Evolutionary conservation across 495 filamentous ascomycete species (phyloP), one percentile per base, ranked within the genome.

Genomic region (Massariosphaeria phaeospora): DNA sequence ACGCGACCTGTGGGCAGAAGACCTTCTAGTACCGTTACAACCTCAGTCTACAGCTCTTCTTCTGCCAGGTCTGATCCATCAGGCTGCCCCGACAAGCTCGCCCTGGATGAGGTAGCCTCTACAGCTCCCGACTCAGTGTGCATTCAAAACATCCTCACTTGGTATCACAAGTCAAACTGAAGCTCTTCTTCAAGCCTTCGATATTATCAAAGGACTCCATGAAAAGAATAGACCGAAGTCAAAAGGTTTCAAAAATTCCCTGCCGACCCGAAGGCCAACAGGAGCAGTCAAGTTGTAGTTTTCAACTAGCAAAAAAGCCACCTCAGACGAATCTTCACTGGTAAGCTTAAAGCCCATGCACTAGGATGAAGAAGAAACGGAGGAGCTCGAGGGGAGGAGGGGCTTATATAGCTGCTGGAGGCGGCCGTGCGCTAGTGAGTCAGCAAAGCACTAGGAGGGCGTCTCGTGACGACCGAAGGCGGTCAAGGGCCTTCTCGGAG

Each of bases 291-390:
- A 34, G 31, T 48, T 48, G 31, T 35, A 48, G 30, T 48, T 48
- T 48, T 48, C 30, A 35, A 48, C 31, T 34, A 36, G 45, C 45
- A 48, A 48, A 3, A 21, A 48, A 17, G 13, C 12, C 6, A 30
- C 23, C 45, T 48, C 45, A 48, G 45, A 48, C 27, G 2, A 35
- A 27, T 48, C 45, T 48, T 48, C 45, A 48, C 45, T 48, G 45
- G 23, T 30, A 25, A 34, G 12, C 23, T 17, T 34, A 48, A 48
- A 18, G 31, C 30, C 30, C 45, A 18, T 29, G 43, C 43, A 46
- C 43, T 46, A 5, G 30, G 12, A 48, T 48, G 45, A 15, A 18
- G 45, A 17, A 34, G 45, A 27, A 30, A 34, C 17, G 20, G 21
- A 48, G 26, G 15, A 48, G 27, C 17, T 20, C 13, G 27, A 48